A percentile compares a stretch with the other conserved stretches of the same genome.
These are phyloP conservation scores for Boletellus sp. DNA, from an alignment of 1,284 basidiomycete genomes.

Conservation along the genomic window DNA sequence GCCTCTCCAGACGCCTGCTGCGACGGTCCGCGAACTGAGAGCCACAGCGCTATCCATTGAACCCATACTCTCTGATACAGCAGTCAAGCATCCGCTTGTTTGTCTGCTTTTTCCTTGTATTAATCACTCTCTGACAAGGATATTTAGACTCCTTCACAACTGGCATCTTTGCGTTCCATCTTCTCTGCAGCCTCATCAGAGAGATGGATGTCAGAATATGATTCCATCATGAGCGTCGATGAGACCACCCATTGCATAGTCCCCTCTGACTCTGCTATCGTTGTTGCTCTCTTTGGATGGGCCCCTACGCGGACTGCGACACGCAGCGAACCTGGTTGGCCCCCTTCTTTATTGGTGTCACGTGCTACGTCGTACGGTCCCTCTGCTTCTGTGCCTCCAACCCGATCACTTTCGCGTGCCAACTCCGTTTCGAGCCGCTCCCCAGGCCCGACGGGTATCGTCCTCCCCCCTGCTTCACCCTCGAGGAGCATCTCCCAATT, in stretches of 20 bases:
- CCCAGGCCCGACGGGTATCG: conserved; percentile 14
- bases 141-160: conserved; percentile 43
- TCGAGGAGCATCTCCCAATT: conserved; percentile 21
- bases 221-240: conserved; percentile 11
- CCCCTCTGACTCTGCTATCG: conserved; percentile 50
- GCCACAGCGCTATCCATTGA: conserved; percentile 51
- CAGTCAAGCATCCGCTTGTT: conserved; percentile 71
- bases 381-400: conserved; percentile 33
- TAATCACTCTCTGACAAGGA: conserved; percentile 2
- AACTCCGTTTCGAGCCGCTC: conserved; percentile 38
- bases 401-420: conserved; percentile 44
- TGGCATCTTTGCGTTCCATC: conserved; percentile 41
- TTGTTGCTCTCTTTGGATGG: conserved; percentile 72
- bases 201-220: conserved; percentile 6
- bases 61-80: conserved; percentile 47
- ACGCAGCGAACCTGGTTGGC: conserved; percentile 33
- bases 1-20: conserved; percentile 59
- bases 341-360: conserved; percentile 36
- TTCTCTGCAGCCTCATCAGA: conserved; percentile 26
- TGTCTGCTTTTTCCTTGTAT: conserved; percentile 17
- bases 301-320: conserved; percentile 43
- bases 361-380: conserved; percentile 40
- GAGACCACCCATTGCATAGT: conserved; percentile 1
- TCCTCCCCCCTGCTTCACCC: conserved; percentile 12
- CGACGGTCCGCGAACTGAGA: conserved; percentile 59